Conservation (phyloP, 2,329 filamentous ascomycete species). For the Teratosphaeria gauchensis region DNA sequence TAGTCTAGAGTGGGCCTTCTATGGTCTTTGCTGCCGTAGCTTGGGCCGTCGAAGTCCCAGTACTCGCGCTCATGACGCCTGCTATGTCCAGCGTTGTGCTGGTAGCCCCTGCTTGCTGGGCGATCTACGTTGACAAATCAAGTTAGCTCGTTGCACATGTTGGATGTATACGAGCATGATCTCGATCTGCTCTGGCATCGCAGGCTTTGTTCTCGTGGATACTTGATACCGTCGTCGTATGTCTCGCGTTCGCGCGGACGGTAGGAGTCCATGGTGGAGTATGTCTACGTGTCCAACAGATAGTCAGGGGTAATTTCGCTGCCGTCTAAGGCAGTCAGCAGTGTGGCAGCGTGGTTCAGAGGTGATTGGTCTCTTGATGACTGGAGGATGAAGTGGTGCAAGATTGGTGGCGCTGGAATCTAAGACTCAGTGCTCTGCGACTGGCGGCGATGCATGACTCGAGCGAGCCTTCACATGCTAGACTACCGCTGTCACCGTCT, state of each 20-base stretch:
- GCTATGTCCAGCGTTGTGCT: not conserved
- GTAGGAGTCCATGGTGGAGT: constrained; percentile 7
- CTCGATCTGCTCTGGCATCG: not conserved
- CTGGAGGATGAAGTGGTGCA: not conserved
- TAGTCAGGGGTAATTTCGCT: not conserved
- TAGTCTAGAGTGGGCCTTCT: not conserved
- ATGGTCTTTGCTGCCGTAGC: not conserved
- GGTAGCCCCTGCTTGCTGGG: not conserved
- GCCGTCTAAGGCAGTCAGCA: not conserved
- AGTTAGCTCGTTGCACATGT: constrained; percentile 9
- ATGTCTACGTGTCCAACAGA: not conserved
- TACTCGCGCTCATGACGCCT: constrained; percentile 1
- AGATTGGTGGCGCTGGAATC: not conserved
- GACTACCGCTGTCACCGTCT: not conserved
- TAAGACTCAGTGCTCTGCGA: not conserved
- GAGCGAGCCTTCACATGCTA: not conserved
- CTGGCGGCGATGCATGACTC: not conserved
- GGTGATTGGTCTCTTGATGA: not conserved
- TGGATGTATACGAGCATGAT: constrained; percentile 1
- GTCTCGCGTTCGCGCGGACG: constrained; percentile 5
- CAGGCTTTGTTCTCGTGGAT: not conserved
- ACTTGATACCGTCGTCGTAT: not conserved
- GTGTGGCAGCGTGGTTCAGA: not conserved
- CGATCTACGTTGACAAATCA: constrained; percentile 5
- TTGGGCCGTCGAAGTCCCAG: constrained; percentile 6